Evolutionary conservation across 306 rosid species (phyloP).

Genomic region (Corylus heterophylla): DNA sequence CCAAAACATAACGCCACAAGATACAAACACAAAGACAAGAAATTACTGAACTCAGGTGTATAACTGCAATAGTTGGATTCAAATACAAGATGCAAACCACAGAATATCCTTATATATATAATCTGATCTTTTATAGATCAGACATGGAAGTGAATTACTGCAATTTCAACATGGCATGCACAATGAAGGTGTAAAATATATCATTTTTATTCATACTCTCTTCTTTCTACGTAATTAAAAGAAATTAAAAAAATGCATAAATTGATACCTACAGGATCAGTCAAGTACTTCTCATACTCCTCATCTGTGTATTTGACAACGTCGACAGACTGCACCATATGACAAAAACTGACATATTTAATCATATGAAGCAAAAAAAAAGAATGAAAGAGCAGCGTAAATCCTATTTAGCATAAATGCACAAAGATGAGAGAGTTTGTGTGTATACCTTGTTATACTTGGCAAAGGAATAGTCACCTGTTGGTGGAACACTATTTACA

Average conservation of each 20-base stretch:
- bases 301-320: constrained; percentile 81
- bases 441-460: constrained; percentile 85
- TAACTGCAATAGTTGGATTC: not conserved
- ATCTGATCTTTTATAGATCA: not conserved
- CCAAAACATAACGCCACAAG: not conserved
- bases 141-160: not conserved
- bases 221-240: not conserved
- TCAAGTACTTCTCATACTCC: constrained; percentile 83
- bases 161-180: not conserved
- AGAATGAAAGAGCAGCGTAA: not conserved
- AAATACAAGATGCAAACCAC: not conserved
- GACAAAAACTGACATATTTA: constrained; percentile 29
- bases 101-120: not conserved
- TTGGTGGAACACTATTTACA: constrained; percentile 85
- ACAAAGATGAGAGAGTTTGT: not conserved
- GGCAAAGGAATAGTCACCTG: constrained; percentile 94
- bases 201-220: not conserved
- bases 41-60: not conserved
- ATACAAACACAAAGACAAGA: not conserved
- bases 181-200: not conserved
- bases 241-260: not conserved
- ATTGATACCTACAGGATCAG: constrained; percentile 78
- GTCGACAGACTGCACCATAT: constrained; percentile 77
- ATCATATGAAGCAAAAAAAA: constrained; percentile 4
- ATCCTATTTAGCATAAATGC: not conserved